phyloP scores from a whole-genome alignment of 371 early-diverging fungal genomes.

The Circinella minor region DNA sequence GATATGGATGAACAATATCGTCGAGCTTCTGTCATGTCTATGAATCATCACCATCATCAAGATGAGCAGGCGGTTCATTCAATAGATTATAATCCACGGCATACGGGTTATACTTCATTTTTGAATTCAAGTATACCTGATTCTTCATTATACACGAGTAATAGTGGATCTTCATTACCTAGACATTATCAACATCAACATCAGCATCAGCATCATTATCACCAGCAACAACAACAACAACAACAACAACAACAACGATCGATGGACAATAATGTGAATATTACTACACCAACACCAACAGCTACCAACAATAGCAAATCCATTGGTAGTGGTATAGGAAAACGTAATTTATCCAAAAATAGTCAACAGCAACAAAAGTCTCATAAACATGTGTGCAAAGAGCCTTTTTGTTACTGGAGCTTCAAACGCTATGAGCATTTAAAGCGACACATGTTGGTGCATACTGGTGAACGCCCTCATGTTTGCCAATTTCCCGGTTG shows the following conservation, averaged over 20 bases:
- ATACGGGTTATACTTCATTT: slow-evolving; percentile 5
- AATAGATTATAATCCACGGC: slow-evolving; percentile 1
- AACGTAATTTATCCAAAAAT: slow-evolving; percentile 3
- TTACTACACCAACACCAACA: background rate
- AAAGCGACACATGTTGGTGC: slow-evolving; percentile 73
- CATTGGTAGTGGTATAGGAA: background rate
- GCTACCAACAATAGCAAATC: background rate
- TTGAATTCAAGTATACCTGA: background rate
- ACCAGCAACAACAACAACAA: background rate
- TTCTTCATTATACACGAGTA: background rate
- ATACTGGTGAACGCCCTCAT: slow-evolving; percentile 61
- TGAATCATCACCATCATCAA: slow-evolving; percentile 17
- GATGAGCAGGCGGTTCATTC: background rate
- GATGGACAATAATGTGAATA: background rate
- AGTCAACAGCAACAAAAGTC: slow-evolving; percentile 1
- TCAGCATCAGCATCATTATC: no score
- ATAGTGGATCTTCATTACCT: no score
- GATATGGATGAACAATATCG: slow-evolving; percentile 18
- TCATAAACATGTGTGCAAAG: slow-evolving; percentile 46
- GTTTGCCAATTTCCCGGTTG: slow-evolving; percentile 62
- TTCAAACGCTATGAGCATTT: slow-evolving; percentile 81
- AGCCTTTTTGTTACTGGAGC: slow-evolving; percentile 53
- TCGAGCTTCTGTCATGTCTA: slow-evolving; percentile 18
- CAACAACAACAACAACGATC: slow-evolving; percentile 8
- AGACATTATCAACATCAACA: no score